A percentile compares a stretch with the other conserved stretches of the same genome.
These are phyloP conservation scores for Fusarium torreyae DNA, from an alignment of 2,329 filamentous ascomycete species.

Conservation along the genomic window DNA sequence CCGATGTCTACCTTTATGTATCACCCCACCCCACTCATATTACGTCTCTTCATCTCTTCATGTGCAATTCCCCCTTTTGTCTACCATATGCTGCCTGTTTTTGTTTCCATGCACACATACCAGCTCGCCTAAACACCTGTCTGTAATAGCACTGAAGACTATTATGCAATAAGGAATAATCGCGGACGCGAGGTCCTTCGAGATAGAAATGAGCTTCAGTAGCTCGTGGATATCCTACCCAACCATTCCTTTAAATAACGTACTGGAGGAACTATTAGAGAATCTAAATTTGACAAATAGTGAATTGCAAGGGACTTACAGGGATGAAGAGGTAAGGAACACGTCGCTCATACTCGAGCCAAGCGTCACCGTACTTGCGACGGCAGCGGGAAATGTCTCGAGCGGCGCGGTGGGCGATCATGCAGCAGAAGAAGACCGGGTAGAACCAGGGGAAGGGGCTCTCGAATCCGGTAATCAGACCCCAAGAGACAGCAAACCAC, in stretches of 20 bases:
- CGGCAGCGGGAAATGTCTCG: constrained; percentile 85
- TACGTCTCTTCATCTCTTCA: constrained; percentile 36
- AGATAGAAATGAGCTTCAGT: background rate
- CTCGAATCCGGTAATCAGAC: constrained; percentile 66
- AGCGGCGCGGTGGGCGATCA: constrained; percentile 85
- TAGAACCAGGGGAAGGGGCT: constrained; percentile 95
- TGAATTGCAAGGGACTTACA: constrained; percentile 49
- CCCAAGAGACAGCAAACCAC: constrained; percentile 67
- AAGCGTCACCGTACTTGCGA: constrained; percentile 85
- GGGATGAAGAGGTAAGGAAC: constrained; percentile 91
- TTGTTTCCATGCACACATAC: constrained; percentile 1
- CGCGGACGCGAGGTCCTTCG: background rate
- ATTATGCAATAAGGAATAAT: constrained; percentile 13
- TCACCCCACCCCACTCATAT: constrained; percentile 10
- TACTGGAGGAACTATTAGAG: constrained; percentile 54
- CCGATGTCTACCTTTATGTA: background rate
- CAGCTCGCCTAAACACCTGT: constrained; percentile 4
- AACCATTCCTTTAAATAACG: constrained; percentile 56
- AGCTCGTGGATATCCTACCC: background rate
- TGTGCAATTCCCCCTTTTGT: constrained; percentile 14
- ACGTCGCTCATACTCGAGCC: constrained; percentile 82
- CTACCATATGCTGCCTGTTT: constrained; percentile 1
- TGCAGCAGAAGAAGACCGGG: constrained; percentile 83
- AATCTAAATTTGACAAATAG: background rate
- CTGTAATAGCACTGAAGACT: background rate